These are phyloP conservation scores for Dysphania ambrosioides DNA, from an alignment of 148 eudicot species.

Conservation along the genomic window DNA sequence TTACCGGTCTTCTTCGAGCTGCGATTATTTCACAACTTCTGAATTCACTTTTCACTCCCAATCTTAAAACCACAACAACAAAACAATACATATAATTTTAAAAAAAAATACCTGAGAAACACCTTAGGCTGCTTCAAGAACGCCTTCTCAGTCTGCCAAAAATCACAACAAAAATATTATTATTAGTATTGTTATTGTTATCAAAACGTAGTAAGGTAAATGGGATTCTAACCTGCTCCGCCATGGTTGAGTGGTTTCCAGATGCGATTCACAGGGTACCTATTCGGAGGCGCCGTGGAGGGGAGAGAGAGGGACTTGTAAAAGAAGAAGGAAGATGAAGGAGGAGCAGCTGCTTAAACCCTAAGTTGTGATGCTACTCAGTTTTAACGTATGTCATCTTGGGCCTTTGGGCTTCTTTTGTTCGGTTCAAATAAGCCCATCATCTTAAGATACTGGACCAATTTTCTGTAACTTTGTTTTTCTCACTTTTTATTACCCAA, in stretches of 20 bases:
- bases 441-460: too few species aligned
- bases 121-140: constrained; percentile 50
- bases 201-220: too few species aligned
- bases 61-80: too few species aligned
- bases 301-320: neutral
- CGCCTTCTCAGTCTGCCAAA: constrained; percentile 44
- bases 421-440: too few species aligned
- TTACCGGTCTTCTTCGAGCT: constrained; percentile 57
- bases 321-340: neutral
- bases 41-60: neutral
- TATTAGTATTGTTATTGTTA: neutral
- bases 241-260: constrained; percentile 33
- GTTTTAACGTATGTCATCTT: too few species aligned
- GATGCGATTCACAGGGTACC: constrained; percentile 6
- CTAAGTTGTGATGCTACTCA: neutral
- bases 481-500: too few species aligned
- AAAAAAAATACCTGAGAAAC: constrained; percentile 29
- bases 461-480: too few species aligned
- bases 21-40: neutral
- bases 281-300: neutral
- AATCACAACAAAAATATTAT: neutral
- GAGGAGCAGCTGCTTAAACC: neutral
- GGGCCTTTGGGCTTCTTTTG: too few species aligned
- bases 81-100: too few species aligned
- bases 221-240: constrained; percentile 36